Base-by-base conservation (phyloP, 345 rosid species). In the Gossypium ekmanianum region DNA sequence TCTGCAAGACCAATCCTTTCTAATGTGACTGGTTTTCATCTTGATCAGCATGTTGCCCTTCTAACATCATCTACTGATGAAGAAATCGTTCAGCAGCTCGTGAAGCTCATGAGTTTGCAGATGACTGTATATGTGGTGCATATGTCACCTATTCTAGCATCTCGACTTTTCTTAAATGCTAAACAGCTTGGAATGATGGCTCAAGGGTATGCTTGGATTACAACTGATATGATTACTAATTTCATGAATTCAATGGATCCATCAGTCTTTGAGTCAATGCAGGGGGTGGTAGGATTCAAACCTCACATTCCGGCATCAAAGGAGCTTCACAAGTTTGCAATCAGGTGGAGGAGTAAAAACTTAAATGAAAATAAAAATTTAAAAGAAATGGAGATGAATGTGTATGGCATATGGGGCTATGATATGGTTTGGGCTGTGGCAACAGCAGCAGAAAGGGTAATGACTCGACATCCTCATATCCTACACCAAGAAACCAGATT, bases 141-240 rank as follows among this genome's bases (percentile, higher is more conserved):
- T 27, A 16, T 71, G 64, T 74, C 83, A 74, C 57, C 75, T 3
- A 22, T 3, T 7, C 52, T 79, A 29, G 73, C 74, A 22, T 48
- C 80, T 75, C 80, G 22, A 26, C 47, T 80, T 3, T 82, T 78
- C 64, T 18, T 73, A 26, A 79, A 65, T 71, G 82, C 79, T 24
- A 73, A 0, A 72, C 59, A n/a, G 27, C n/a, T 70, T 20, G 83
- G 81, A 44, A 74, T 82, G 81, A 68, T 85, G 79, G 20, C 47
- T 57, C 71, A 72, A 74, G 84, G 86, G 5, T 85, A 73, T 78
- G 85, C 71, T 50, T 85, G 84, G 88, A 83, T 85, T 6, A 63
- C 78, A 18, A 81, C 89, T 0, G 43, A 18, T 2, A 59, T 62
- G 44, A 78, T 20, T 14, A 79, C 72, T 66, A 61, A 29, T 68